A percentile compares a stretch with the other conserved stretches of the same genome.
Evolutionary conservation across 2,329 filamentous ascomycete species (phyloP).

Genomic region (Rhexocercosporidium sp.): DNA sequence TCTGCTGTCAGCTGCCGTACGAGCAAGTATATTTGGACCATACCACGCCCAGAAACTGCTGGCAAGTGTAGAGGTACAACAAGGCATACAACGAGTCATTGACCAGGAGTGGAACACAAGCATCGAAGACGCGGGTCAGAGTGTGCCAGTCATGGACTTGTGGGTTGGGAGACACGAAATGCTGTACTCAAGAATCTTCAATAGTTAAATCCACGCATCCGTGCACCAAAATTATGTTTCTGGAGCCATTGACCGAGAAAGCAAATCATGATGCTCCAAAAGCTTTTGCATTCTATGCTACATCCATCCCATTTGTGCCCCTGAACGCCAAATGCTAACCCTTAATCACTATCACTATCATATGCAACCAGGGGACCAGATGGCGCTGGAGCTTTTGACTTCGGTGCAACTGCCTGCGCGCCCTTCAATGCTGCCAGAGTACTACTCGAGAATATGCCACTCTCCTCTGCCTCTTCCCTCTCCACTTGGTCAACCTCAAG

Average conservation of each 20-base stretch:
- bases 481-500: conserved; percentile 39
- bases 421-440: conserved; percentile 80
- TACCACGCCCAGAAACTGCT: conserved; percentile 79
- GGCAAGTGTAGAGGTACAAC: conserved; percentile 63
- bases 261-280: neutral
- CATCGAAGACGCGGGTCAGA: conserved; percentile 74
- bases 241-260: neutral
- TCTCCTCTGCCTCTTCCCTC: conserved; percentile 40
- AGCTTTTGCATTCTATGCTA: neutral
- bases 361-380: conserved; percentile 84
- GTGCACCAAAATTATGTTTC: neutral
- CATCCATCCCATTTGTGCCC: neutral
- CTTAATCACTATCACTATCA: conserved; percentile 80
- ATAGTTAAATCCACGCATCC: conserved; percentile 60
- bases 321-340: conserved; percentile 26
- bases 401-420: conserved; percentile 56
- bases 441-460: conserved; percentile 79
- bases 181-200: conserved; percentile 85
- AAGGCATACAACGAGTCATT: conserved; percentile 62
- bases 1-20: conserved; percentile 75
- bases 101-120: conserved; percentile 62
- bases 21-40: conserved; percentile 78
- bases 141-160: conserved; percentile 77
- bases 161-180: conserved; percentile 85
- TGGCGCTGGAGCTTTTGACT: conserved; percentile 57